A percentile compares a stretch with the other conserved stretches of the same genome.
Conservation (phyloP, 2,329 filamentous ascomycete genomes). For the Neopestalotiopsis rosae region DNA sequence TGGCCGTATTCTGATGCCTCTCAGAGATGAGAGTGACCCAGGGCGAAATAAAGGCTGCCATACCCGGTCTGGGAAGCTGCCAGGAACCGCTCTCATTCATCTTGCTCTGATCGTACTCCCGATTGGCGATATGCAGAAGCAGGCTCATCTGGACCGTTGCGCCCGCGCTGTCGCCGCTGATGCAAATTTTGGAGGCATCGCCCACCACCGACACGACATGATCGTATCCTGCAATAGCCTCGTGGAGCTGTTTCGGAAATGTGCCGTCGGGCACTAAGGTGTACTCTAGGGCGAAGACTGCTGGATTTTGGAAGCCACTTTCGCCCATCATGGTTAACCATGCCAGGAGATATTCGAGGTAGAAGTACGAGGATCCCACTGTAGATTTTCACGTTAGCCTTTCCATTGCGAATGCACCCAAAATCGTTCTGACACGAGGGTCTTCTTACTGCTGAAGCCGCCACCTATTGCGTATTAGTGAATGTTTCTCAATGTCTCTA, state of each 20-base stretch:
- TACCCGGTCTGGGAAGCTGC: conserved; percentile 42
- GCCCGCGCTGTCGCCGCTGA: conserved; percentile 82
- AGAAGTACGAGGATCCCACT: conserved; percentile 81
- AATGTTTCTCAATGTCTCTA: not conserved
- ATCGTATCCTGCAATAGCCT: conserved; percentile 73
- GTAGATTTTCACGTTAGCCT: not conserved
- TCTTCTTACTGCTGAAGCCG: conserved; percentile 67
- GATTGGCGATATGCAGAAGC: conserved; percentile 67
- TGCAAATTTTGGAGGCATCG: conserved; percentile 67
- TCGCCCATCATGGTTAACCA: conserved; percentile 71
- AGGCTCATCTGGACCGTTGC: conserved; percentile 76
- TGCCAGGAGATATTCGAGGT: conserved; percentile 80
- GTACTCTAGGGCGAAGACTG: conserved; percentile 81
- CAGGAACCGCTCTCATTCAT: conserved; percentile 40
- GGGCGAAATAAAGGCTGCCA: conserved; percentile 79
- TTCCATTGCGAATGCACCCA: not conserved
- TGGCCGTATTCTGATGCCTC: conserved; percentile 70
- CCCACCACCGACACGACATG: conserved; percentile 66
- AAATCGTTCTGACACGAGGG: not conserved
- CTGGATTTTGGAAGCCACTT: conserved; percentile 74
- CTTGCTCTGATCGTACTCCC: conserved; percentile 36
- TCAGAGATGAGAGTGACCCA: conserved; percentile 77
- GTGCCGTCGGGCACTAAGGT: conserved; percentile 76
- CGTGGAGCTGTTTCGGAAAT: conserved; percentile 75
- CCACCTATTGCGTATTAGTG: conserved; percentile 58